These are phyloP conservation scores for Trichomonas vaginalis DNA, from an alignment of 208 protist species.

Conservation along the genomic window DNA sequence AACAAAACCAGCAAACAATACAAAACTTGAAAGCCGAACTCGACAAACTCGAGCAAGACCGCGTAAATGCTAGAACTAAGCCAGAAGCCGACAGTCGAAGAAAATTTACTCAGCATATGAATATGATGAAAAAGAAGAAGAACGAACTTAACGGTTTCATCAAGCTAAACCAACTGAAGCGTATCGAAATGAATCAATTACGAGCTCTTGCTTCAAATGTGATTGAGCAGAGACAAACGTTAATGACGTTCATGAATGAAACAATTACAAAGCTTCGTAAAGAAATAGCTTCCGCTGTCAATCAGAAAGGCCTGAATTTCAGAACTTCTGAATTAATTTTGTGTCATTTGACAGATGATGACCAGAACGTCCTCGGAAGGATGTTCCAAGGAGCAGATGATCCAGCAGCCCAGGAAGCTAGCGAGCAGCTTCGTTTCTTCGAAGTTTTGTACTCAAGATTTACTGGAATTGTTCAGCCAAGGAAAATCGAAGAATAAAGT, in stretches of 20 bases:
- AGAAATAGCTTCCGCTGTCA: not conserved
- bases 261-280: not conserved
- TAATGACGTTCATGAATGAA: conserved; percentile 14
- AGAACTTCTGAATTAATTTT: not conserved
- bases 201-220: not conserved
- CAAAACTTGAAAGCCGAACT: not conserved
- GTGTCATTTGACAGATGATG: not conserved
- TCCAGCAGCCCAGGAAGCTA: not conserved
- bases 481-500: not conserved
- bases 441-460: conserved; percentile 11
- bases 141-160: not conserved
- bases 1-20: not conserved
- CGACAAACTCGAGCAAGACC: not conserved
- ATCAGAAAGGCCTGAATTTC: not conserved
- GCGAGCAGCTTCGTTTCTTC: not conserved
- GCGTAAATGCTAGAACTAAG: not conserved
- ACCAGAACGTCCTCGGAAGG: not conserved
- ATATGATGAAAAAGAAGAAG: conserved; percentile 5
- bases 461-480: not conserved
- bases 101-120: not conserved
- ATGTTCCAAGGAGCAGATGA: not conserved
- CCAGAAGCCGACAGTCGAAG: not conserved
- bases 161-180: not conserved
- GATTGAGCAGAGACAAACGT: not conserved
- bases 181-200: not conserved